Conservation (phyloP, 441 rosid genomes). For the Viola pubescens region DNA sequence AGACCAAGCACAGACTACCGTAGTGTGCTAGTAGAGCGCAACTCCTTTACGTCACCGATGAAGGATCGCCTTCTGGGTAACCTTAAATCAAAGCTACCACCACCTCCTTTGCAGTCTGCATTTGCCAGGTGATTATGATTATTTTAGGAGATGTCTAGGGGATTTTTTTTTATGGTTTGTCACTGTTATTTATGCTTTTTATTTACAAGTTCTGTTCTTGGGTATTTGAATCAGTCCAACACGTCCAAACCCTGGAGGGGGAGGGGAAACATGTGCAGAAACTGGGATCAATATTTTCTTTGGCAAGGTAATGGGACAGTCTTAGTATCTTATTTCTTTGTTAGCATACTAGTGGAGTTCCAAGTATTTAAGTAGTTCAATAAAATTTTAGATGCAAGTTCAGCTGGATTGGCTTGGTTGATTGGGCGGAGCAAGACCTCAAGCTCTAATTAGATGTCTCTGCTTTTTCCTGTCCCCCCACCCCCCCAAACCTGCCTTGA, state of each 20-base stretch:
- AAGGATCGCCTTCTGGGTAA: constrained; percentile 77
- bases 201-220: constrained; percentile 12
- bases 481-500: too few species aligned
- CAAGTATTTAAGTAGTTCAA: too few species aligned
- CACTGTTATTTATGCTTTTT: constrained; percentile 10
- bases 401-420: too few species aligned
- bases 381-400: too few species aligned
- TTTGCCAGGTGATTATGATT: constrained; percentile 77
- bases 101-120: constrained; percentile 92
- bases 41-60: constrained; percentile 85
- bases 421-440: too few species aligned
- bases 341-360: background rate
- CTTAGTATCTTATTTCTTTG: background rate
- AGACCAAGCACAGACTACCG: constrained; percentile 61
- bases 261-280: constrained; percentile 99
- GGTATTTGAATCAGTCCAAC: constrained; percentile 61
- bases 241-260: constrained; percentile 89
- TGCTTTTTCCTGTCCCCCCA: background rate
- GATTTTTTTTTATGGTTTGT: constrained; percentile 6
- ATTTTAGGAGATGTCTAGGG: constrained; percentile 8
- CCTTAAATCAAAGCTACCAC: constrained; percentile 63
- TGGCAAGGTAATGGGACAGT: constrained; percentile 49
- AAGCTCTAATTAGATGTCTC: background rate
- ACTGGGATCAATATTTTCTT: constrained; percentile 88
- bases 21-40: constrained; percentile 86